These are phyloP conservation scores for Chaetomium olivaceum DNA, from an alignment of 2,329 filamentous ascomycete genomes.

Conservation along the genomic window DNA sequence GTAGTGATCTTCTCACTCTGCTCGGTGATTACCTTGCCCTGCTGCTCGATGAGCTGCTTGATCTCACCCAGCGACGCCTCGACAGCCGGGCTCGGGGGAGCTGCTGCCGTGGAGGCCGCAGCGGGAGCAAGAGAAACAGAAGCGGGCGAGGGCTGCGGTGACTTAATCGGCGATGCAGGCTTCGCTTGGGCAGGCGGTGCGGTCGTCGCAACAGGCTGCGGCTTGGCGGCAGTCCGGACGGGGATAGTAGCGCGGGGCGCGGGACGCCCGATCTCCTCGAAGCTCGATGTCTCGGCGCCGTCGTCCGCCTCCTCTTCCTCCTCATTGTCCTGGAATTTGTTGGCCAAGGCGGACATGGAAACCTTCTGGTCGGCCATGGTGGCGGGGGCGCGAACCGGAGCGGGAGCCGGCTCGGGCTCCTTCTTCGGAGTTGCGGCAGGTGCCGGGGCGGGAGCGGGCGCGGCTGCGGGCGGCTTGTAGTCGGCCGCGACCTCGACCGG, in stretches of 20 bases:
- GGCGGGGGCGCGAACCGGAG: conserved; percentile 55
- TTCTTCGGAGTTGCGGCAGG: conserved; percentile 54
- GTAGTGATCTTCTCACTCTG: conserved; percentile 69
- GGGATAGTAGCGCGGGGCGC: conserved; percentile 55
- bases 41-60: conserved; percentile 72
- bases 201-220: conserved; percentile 18
- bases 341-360: conserved; percentile 81
- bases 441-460: conserved; percentile 39
- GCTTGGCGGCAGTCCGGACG: conserved; percentile 31
- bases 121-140: conserved; percentile 40
- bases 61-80: conserved; percentile 73
- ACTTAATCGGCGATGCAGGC: conserved; percentile 49
- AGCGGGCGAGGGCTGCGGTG: conserved; percentile 37
- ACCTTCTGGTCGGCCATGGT: conserved; percentile 81
- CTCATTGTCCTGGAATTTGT: conserved; percentile 78
- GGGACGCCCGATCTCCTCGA: conserved; percentile 82
- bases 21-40: conserved; percentile 74
- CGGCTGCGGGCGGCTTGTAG: conserved; percentile 58
- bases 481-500: conserved; percentile 74
- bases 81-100: conserved; percentile 50
- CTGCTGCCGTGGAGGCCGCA: conserved; percentile 35
- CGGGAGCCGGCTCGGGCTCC: conserved; percentile 56
- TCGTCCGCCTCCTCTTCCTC: conserved; percentile 55
- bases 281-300: conserved; percentile 68
- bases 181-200: conserved; percentile 39